These are phyloP conservation scores for Myrmaecium sp. DNA, from an alignment of 2,329 filamentous ascomycete genomes.

Conservation along the genomic window DNA sequence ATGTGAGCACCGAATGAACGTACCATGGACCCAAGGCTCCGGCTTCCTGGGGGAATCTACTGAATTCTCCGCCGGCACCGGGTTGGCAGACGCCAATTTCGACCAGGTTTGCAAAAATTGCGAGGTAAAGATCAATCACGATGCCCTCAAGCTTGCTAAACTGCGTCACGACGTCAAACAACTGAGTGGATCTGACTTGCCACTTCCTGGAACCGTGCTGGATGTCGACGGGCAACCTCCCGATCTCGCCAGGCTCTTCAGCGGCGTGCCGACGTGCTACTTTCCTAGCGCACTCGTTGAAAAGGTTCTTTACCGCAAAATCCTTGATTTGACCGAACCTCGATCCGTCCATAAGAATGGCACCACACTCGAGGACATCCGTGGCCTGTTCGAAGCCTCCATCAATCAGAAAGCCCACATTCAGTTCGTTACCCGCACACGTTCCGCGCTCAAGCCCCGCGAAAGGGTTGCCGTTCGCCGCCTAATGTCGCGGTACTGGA, in stretches of 20 bases:
- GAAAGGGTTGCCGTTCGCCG: slow-evolving; percentile 36
- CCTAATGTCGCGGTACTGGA: slow-evolving; percentile 58
- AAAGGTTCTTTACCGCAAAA: background rate
- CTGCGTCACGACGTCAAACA: slow-evolving; percentile 39
- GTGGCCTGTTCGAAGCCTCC: slow-evolving; percentile 2
- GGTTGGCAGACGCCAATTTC: slow-evolving; percentile 46
- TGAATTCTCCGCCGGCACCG: slow-evolving; percentile 25
- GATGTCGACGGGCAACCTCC: slow-evolving; percentile 29
- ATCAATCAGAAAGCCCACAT: slow-evolving; percentile 1
- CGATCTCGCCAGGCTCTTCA: background rate
- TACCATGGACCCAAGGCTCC: slow-evolving; percentile 33
- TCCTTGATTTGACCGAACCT: slow-evolving; percentile 3
- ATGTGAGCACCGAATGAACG: slow-evolving; percentile 27
- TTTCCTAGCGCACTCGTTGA: slow-evolving; percentile 2
- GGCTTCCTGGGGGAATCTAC: background rate
- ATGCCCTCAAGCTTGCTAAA: slow-evolving; percentile 42
- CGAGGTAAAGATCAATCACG: slow-evolving; percentile 32
- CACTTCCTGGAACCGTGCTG: slow-evolving; percentile 54
- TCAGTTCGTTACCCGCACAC: too few species aligned
- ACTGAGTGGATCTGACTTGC: slow-evolving; percentile 29
- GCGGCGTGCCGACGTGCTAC: background rate
- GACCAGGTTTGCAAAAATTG: slow-evolving; percentile 35
- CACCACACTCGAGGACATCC: too few species aligned
- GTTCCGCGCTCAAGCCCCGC: too few species aligned
- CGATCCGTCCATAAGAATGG: background rate